phyloP scores from a whole-genome alignment of 176 grass and related monocot genomes.

The Zea luxurians region DNA sequence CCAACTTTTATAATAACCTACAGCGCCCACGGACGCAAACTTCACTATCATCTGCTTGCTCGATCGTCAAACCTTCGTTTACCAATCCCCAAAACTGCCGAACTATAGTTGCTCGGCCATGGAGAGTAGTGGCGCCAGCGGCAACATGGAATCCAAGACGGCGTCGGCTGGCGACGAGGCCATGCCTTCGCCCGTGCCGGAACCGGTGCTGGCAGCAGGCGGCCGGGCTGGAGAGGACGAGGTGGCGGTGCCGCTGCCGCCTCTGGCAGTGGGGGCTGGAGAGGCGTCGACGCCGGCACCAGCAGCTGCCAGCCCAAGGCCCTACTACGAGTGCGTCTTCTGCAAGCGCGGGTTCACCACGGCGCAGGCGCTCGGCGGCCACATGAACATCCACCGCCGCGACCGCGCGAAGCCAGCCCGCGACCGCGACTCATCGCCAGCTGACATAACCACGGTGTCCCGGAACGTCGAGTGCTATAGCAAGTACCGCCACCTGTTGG shows the following conservation, averaged over 20 bases:
- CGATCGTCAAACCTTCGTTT: not conserved
- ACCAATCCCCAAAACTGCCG: slow-evolving; percentile 28
- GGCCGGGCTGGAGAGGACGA: not conserved
- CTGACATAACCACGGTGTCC: not conserved
- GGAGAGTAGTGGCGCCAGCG: slow-evolving; percentile 16
- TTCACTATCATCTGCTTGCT: slow-evolving; percentile 12
- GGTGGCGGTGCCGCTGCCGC: not conserved
- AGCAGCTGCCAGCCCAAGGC: not conserved
- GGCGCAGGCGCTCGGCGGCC: slow-evolving; percentile 65
- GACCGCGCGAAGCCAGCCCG: slow-evolving; percentile 36
- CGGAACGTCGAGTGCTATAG: slow-evolving; percentile 23
- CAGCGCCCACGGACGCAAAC: not conserved
- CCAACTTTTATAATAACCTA: slow-evolving; percentile 13
- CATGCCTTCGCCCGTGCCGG: not conserved
- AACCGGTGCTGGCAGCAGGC: not conserved
- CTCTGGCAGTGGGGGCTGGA: too few relatives aligned
- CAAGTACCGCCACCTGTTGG: slow-evolving; percentile 28
- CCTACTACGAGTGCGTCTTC: slow-evolving; percentile 71
- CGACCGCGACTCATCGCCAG: not conserved
- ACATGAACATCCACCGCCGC: slow-evolving; percentile 78
- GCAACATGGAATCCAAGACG: slow-evolving; percentile 29
- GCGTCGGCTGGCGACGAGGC: slow-evolving; percentile 33
- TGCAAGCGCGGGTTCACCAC: slow-evolving; percentile 74
- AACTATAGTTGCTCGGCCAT: not conserved
- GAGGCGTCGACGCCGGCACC: not conserved